Base-by-base conservation (phyloP, 2,329 filamentous ascomycete species). In the Fusarium lyarnte region DNA sequence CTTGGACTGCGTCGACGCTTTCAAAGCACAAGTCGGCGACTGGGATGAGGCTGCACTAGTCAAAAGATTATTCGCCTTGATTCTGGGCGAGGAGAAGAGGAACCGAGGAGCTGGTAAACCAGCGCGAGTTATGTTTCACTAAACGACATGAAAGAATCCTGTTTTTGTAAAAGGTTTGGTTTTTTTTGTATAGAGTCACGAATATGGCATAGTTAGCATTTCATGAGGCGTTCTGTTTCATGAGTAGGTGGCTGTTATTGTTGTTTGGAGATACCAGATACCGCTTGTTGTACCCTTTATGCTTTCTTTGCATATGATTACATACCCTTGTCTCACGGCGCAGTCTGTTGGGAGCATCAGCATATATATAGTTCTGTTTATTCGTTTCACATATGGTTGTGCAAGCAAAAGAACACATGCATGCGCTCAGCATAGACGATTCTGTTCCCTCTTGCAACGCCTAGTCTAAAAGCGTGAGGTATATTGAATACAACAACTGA, bases 1-100 rank as follows among this genome's bases (percentile, higher is more conserved):
- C 66, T 78, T 90, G 23, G 88, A 90, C 65, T 84, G 89, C 59
- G 83, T 90, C 29, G 85, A 89, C 64, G 87, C 85, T 6, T 90
- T 90, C 74, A 80, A 79, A 63, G 76, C 76, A 17, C 81, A 85
- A 64, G 82, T 88, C 6, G 84, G 84, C 23, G 83, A 81, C 14
- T 90, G 87, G 87, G 84, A 85, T 27, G 87, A 86, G 72, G 80
- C 74, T 12, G 79, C 78, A 16, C 78, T 90, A 11, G 85, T 84
- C 14, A 88, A 86, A 80, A 79, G 88, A 47, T 77, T 90, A 27
- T 89, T 89, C 76, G 79, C 81, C 8, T 79, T 90, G 29, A 79
- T 90, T 5, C 78, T 88, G 0, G 87, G 86, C 3, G 87, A 88
- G 77, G 79, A 84, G 78, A 78, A 79, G 57, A 76, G 72, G 38